Conservation (phyloP, 2,329 filamentous ascomycete species). For the Epichloe brachyelytri region DNA sequence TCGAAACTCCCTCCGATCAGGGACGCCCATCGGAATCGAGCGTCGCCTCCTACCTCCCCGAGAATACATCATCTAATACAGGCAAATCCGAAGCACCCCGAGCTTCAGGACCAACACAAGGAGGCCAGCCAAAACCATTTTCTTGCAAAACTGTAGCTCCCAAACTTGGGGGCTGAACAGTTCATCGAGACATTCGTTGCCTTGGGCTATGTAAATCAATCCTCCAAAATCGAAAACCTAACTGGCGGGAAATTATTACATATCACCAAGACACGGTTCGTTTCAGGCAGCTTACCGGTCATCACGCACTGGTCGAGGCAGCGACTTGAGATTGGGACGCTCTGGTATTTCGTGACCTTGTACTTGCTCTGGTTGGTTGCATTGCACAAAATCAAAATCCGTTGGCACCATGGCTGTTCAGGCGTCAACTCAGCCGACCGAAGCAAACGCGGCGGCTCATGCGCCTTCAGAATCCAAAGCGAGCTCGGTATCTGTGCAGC, state of each 20-base stretch:
- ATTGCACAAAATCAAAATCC: background rate
- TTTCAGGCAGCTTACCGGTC: background rate
- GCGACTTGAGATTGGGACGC: background rate
- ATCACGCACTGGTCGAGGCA: background rate
- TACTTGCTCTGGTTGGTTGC: background rate
- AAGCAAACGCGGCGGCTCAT: background rate
- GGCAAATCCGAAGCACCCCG: too few relatives aligned
- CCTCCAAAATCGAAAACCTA: background rate
- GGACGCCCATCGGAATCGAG: too few relatives aligned
- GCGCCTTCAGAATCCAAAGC: background rate
- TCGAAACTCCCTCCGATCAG: background rate
- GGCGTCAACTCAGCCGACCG: background rate
- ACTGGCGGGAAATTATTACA: background rate
- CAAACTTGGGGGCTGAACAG: background rate
- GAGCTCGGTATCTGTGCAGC: background rate
- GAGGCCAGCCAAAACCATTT: too few relatives aligned
- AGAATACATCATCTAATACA: too few relatives aligned
- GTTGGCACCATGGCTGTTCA: background rate
- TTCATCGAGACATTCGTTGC: background rate
- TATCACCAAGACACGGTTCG: background rate
- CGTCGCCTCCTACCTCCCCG: too few relatives aligned
- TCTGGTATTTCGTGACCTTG: background rate
- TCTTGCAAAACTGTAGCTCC: background rate
- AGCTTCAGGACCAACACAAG: background rate
- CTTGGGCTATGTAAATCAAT: background rate